These are phyloP conservation scores for Tilletia caries DNA, from an alignment of 1,284 basidiomycete genomes.

Conservation along the genomic window DNA sequence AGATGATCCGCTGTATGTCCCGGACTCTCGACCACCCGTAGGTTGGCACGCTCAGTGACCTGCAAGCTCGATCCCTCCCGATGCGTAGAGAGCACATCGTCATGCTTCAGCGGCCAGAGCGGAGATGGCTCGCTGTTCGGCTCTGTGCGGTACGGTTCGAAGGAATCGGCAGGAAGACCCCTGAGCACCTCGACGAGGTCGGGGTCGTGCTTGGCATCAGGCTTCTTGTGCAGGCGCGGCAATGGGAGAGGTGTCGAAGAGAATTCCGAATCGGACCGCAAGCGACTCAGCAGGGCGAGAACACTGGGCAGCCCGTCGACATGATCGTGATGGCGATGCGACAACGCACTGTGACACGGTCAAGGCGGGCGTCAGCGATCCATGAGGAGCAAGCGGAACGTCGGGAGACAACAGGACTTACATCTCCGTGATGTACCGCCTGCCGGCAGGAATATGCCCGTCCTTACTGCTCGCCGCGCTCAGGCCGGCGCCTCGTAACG, in stretches of 20 bases:
- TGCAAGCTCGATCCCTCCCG: conserved; percentile 5
- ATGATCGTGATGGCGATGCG: conserved; percentile 88
- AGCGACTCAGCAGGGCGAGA: conserved; percentile 64
- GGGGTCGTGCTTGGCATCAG: conserved; percentile 55
- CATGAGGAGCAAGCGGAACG: background rate
- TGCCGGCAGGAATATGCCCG: conserved; percentile 20
- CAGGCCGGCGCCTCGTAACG: conserved; percentile 57
- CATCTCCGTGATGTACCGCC: conserved; percentile 35
- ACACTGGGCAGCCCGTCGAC: conserved; percentile 72
- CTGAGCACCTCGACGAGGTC: conserved; percentile 83
- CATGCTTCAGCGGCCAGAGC: conserved; percentile 27
- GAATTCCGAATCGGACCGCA: conserved; percentile 27
- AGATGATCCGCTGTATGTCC: conserved; percentile 89
- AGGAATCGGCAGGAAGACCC: conserved; percentile 74
- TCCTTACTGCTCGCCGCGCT: conserved; percentile 26
- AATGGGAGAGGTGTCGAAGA: conserved; percentile 37
- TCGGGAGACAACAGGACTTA: conserved; percentile 18
- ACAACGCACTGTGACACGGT: conserved; percentile 79
- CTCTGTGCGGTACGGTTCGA: conserved; percentile 58
- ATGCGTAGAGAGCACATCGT: conserved; percentile 21
- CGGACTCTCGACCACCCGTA: conserved; percentile 73
- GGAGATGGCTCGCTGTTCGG: conserved; percentile 17
- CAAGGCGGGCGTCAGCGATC: background rate
- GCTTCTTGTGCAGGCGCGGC: conserved; percentile 57
- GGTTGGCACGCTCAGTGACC: conserved; percentile 11